Percentiles rank a stretch among this genome's conserved stretches.
phyloP scores from a whole-genome alignment of 2,329 filamentous ascomycete species.

The Alternaria sp. region DNA sequence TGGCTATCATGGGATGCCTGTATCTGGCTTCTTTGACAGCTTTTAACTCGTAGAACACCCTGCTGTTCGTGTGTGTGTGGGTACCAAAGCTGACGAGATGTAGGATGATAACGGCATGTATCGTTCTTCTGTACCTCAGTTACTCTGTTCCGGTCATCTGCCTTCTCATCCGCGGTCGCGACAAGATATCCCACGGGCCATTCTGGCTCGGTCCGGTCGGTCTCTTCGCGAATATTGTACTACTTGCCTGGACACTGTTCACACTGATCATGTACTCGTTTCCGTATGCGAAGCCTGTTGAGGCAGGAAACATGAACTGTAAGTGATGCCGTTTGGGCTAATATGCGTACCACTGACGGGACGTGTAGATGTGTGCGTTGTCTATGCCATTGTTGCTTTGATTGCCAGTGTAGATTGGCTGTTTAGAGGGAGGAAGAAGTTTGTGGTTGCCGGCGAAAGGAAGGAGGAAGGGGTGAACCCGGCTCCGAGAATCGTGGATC shows the following conservation, averaged over 20 bases:
- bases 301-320: slow-evolving; percentile 45
- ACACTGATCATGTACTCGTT: slow-evolving; percentile 59
- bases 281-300: slow-evolving; percentile 43
- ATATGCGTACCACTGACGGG: slow-evolving; percentile 14
- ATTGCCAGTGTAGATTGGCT: slow-evolving; percentile 44
- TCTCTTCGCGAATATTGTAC: slow-evolving; percentile 53
- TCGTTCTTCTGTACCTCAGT: slow-evolving; percentile 51
- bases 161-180: slow-evolving; percentile 56
- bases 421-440: slow-evolving; percentile 40
- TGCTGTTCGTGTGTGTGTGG: background rate
- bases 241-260: slow-evolving; percentile 59
- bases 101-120: slow-evolving; percentile 55
- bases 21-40: slow-evolving; percentile 55
- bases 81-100: background rate
- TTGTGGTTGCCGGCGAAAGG: slow-evolving; percentile 39
- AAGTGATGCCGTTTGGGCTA: background rate
- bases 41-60: slow-evolving; percentile 49
- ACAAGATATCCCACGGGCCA: slow-evolving; percentile 54
- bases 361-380: slow-evolving; percentile 20
- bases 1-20: slow-evolving; percentile 57
- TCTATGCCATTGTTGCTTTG: slow-evolving; percentile 34
- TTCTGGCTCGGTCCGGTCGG: slow-evolving; percentile 60
- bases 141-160: slow-evolving; percentile 56
- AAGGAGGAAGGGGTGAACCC: slow-evolving; percentile 29
- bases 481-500: slow-evolving; percentile 1